A percentile compares a stretch with the other conserved stretches of the same genome.
Conservation (phyloP, 2,329 filamentous ascomycete species). For the Cytospora paraplurivora region DNA sequence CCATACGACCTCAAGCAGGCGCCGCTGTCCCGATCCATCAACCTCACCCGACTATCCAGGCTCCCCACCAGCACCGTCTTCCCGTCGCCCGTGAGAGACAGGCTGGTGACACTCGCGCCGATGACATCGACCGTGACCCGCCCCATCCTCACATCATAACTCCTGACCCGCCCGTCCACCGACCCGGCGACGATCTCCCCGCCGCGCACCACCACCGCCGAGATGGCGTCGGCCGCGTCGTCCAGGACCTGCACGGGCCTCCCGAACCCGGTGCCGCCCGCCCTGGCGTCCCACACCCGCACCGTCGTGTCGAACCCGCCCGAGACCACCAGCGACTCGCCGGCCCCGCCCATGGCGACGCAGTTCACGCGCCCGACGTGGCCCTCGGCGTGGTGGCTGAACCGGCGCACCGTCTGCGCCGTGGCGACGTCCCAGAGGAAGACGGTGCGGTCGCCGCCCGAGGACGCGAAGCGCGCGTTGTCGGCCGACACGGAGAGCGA, state of each 20-base stretch:
- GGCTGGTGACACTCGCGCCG: slow-evolving; percentile 71
- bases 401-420: slow-evolving; percentile 75
- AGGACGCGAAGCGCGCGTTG: slow-evolving; percentile 85
- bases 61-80: slow-evolving; percentile 73
- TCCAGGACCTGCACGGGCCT: slow-evolving; percentile 72
- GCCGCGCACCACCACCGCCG: slow-evolving; percentile 49
- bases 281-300: slow-evolving; percentile 72
- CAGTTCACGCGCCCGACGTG: slow-evolving; percentile 76
- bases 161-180: slow-evolving; percentile 80
- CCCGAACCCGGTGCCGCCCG: slow-evolving; percentile 41
- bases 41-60: slow-evolving; percentile 73
- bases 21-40: slow-evolving; percentile 80
- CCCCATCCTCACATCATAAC: slow-evolving; percentile 83
- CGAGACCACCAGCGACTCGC: slow-evolving; percentile 71
- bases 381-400: slow-evolving; percentile 58
- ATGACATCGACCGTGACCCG: slow-evolving; percentile 70
- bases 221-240: slow-evolving; percentile 73
- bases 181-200: slow-evolving; percentile 71
- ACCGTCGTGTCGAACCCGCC: slow-evolving; percentile 77
- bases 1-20: slow-evolving; percentile 72
- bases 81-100: slow-evolving; percentile 70
- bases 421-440: slow-evolving; percentile 94
- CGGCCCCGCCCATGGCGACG: slow-evolving; percentile 76
- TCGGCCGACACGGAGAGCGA: slow-evolving; percentile 72
- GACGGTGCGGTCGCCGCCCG: slow-evolving; percentile 85